Evolutionary conservation across 495 filamentous ascomycete species (phyloP).

Genomic region (Neurospora intermedia): DNA sequence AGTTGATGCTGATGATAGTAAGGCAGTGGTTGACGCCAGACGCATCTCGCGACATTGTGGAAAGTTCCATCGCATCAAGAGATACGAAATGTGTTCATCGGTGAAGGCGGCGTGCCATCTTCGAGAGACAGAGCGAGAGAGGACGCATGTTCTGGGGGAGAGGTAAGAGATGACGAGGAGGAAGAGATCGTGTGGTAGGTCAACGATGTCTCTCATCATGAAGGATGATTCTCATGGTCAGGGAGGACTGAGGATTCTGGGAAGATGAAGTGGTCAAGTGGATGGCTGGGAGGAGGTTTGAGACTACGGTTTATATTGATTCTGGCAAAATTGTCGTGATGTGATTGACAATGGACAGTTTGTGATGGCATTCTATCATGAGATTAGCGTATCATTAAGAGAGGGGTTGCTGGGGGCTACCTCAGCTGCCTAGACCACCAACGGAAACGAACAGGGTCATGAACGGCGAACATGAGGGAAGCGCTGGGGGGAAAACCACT

Average conservation of each 20-base stretch:
- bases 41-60: conserved; percentile 45
- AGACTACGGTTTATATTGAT: background rate
- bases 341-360: background rate
- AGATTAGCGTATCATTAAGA: background rate
- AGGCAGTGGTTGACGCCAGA: conserved; percentile 12
- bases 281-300: background rate
- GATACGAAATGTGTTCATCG: conserved; percentile 32
- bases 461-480: background rate
- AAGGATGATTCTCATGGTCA: background rate
- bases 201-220: conserved; percentile 35
- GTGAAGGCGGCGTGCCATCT: conserved; percentile 46
- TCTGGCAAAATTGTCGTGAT: background rate
- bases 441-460: background rate
- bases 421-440: background rate
- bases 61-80: conserved; percentile 41
- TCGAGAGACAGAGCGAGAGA: conserved; percentile 45
- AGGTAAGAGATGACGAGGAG: conserved; percentile 42
- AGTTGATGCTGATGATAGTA: background rate
- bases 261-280: background rate
- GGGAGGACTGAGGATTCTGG: background rate
- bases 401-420: background rate
- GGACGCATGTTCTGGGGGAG: conserved; percentile 39
- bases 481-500: background rate
- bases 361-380: background rate
- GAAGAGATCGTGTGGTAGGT: conserved; percentile 43